Evolutionary conservation across 1,284 basidiomycete species (phyloP).

Genomic region (Marasmius sp.): DNA sequence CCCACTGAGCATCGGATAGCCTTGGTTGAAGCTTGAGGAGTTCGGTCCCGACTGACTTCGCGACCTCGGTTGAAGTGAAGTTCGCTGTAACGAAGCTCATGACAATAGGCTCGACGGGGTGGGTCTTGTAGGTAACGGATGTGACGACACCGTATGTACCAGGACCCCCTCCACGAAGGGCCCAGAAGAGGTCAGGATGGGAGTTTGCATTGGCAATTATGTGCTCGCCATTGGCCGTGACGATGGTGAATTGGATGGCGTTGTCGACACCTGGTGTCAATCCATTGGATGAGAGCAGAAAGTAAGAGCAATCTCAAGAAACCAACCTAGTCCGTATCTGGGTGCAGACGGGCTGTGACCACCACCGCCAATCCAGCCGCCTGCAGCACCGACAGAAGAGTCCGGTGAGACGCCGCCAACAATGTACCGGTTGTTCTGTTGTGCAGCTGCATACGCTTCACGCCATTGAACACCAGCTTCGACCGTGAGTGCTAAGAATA

Average conservation of each 20-base stretch:
- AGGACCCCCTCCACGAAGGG: conserved; percentile 50
- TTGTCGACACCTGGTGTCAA: conserved; percentile 39
- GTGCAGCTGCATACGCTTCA: conserved; percentile 34
- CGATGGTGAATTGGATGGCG: conserved; percentile 37
- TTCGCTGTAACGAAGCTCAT: conserved; percentile 22
- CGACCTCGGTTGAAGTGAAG: conserved; percentile 18
- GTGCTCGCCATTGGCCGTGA: conserved; percentile 34
- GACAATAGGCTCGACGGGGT: conserved; percentile 29
- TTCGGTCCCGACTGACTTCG: conserved; percentile 23
- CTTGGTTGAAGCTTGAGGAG: conserved; percentile 24
- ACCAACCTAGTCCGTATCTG: conserved; percentile 41
- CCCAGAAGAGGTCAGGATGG: conserved; percentile 49
- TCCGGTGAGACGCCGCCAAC: conserved; percentile 38
- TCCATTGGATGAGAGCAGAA: neutral
- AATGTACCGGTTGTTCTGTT: conserved; percentile 30
- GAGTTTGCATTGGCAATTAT: conserved; percentile 33
- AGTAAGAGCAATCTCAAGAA: neutral
- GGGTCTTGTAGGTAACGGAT: conserved; percentile 39
- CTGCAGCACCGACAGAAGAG: conserved; percentile 25
- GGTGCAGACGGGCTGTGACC: conserved; percentile 27
- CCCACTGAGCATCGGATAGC: conserved; percentile 27
- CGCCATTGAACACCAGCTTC: conserved; percentile 36
- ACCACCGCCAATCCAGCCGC: conserved; percentile 10
- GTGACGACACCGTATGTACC: conserved; percentile 42
- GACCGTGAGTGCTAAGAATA: conserved; percentile 29